Percentiles rank a stretch among this genome's conserved stretches.
These are phyloP conservation scores for Lomentospora prolificans DNA, from an alignment of 2,329 filamentous ascomycete genomes.

Conservation along the genomic window DNA sequence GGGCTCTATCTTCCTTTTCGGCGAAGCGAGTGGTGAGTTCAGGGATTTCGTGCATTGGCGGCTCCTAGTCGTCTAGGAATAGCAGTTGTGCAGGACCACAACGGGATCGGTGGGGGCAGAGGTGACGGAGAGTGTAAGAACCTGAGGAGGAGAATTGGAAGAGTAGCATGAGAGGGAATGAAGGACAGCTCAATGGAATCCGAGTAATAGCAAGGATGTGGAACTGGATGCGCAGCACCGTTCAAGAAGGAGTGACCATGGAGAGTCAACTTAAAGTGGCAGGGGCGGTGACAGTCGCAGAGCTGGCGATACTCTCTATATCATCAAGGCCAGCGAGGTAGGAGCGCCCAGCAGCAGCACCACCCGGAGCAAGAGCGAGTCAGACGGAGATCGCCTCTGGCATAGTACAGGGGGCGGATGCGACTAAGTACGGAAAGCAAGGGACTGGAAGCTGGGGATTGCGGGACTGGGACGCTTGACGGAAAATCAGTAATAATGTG, in stretches of 20 bases:
- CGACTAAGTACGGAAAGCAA: not conserved
- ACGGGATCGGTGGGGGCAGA: too few species aligned
- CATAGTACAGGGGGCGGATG: not conserved
- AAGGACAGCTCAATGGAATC: not conserved
- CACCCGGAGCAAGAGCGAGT: not conserved
- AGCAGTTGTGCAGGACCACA: too few species aligned
- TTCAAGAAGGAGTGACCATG: not conserved
- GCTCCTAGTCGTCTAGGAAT: not conserved
- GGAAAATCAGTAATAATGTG: not conserved
- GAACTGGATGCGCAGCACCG: not conserved
- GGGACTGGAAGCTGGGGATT: not conserved
- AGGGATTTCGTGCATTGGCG: not conserved
- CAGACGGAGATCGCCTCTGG: not conserved
- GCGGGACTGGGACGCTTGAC: not conserved
- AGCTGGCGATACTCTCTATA: not conserved
- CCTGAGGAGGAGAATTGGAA: not conserved
- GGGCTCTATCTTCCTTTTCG: not conserved
- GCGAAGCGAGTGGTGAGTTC: not conserved
- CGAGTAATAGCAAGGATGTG: not conserved
- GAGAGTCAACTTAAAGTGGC: not conserved
- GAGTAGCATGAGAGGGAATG: not conserved
- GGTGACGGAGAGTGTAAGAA: not conserved
- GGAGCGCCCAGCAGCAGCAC: not conserved
- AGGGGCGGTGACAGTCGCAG: not conserved
- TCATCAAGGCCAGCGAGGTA: not conserved